Evolutionary conservation across 257 asterid species (phyloP).

Genomic region (Penstemon barbatus): DNA sequence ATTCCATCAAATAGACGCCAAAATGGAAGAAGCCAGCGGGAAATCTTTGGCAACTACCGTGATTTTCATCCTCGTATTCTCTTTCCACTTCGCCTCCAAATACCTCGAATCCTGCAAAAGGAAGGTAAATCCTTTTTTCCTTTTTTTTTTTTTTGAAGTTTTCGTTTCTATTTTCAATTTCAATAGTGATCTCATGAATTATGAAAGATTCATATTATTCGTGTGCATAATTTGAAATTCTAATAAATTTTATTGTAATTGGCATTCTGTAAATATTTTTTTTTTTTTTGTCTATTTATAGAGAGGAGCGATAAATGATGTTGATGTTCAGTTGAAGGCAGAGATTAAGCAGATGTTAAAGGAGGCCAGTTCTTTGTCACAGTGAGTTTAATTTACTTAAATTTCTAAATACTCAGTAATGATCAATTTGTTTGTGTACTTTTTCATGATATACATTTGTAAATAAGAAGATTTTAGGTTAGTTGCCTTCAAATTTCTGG

Average conservation of each 20-base stretch:
- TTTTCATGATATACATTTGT: no score
- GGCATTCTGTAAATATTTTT: not conserved
- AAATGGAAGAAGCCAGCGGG: slow-evolving; percentile 58
- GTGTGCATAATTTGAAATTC: not conserved
- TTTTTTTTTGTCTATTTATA: slow-evolving; percentile 22
- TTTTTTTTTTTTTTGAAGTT: not conserved
- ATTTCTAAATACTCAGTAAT: not conserved
- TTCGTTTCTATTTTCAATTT: slow-evolving; percentile 2
- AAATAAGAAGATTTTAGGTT: no score
- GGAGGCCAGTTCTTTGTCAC: slow-evolving; percentile 74
- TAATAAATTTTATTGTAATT: slow-evolving; percentile 1
- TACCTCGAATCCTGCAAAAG: slow-evolving; percentile 54
- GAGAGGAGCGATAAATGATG: slow-evolving; percentile 47
- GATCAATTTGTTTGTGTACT: not conserved
- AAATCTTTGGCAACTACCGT: slow-evolving; percentile 75
- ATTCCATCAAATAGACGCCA: not conserved
- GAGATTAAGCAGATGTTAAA: slow-evolving; percentile 73
- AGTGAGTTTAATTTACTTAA: slow-evolving; percentile 44
- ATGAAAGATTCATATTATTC: not conserved
- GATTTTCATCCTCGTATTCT: slow-evolving; percentile 61
- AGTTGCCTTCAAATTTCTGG: not conserved
- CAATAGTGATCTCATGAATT: not conserved
- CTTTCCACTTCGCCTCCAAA: slow-evolving; percentile 59
- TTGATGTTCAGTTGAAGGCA: slow-evolving; percentile 52
- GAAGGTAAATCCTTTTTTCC: slow-evolving; percentile 40